These are phyloP conservation scores for Phaeosphaeriaceae sp. DNA, from an alignment of 2,329 filamentous ascomycete genomes.

Conservation along the genomic window DNA sequence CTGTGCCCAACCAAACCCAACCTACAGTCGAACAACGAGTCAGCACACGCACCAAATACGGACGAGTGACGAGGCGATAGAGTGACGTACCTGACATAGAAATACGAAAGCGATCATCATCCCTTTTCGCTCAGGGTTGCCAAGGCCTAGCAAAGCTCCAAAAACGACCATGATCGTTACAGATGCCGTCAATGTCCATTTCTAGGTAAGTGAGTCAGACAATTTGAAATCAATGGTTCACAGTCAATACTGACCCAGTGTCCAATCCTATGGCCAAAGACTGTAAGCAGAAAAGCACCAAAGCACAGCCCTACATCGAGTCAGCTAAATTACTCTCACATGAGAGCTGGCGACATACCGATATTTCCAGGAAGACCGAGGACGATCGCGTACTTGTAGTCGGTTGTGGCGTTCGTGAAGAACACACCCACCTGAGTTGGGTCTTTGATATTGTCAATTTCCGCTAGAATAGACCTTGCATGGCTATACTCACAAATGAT, in stretches of 20 bases:
- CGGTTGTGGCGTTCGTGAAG: constrained; percentile 48
- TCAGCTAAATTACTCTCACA: neutral
- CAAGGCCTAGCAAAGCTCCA: constrained; percentile 54
- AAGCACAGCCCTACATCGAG: constrained; percentile 36
- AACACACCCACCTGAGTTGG: constrained; percentile 58
- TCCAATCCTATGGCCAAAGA: constrained; percentile 53
- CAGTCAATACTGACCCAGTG: constrained; percentile 43
- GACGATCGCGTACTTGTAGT: constrained; percentile 45
- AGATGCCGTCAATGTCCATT: constrained; percentile 38
- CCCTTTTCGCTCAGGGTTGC: constrained; percentile 53
- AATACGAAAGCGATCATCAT: constrained; percentile 58
- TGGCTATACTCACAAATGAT: constrained; percentile 45
- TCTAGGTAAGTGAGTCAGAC: neutral
- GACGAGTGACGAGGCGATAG: neutral
- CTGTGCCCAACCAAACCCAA: constrained; percentile 58
- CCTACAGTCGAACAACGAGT: constrained; percentile 31
- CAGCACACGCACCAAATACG: neutral
- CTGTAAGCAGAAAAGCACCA: constrained; percentile 52
- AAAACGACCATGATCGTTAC: constrained; percentile 58
- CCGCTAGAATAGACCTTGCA: neutral
- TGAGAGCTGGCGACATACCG: constrained; percentile 28
- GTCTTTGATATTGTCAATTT: neutral
- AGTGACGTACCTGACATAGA: constrained; percentile 26
- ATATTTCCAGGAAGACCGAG: constrained; percentile 56
- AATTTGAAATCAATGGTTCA: neutral